Base-by-base conservation (phyloP, 257 asterid species). In the Fraxinus quadrangulata region DNA sequence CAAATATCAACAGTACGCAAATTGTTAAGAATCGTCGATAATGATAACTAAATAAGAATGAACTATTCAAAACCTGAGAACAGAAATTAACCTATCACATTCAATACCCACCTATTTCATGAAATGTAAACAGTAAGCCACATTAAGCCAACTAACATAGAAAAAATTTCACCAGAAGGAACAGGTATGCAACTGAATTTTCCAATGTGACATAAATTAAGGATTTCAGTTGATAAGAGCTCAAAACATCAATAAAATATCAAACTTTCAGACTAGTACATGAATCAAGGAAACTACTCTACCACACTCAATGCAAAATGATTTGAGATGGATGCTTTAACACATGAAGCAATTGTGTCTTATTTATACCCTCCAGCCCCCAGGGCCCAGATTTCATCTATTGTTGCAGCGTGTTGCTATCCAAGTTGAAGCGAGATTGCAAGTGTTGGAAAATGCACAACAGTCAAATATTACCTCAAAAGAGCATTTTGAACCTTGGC, bases 1-100 rank as follows among this genome's bases (percentile, higher is more conserved):
- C 70, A 54, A 81, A 71, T 70, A 63, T 7, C 42, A 4, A 75
- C 45, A 56, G 56, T 40, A 77, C 6, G 13, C 65, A 76, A n/a
- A 59, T 36, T 67, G 11, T 16, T 6, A 33, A 30, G 59, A 21
- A 33, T 71, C 30, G 19, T 26, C 70, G 31, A 12, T 72, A 65
- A 28, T 21, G 61, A 80, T 31, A 83, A 59, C 42, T 30, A 37
- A 33, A 75, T 49, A 49, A 67, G 40, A 73, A 49, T 26, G 66
- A 56, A 56, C 3, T n/a, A 12, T n/a, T 6, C 66, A 30, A 39
- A 13, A 63, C 47, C 74, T 59, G 9, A 59, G 11, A 28, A 51
- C 13, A 39, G 13, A 51, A 30, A 39, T 30, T 70, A 79, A 47
- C 67, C 26, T 56, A 69, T 75, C 61, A 68, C 13, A 67, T 70